Base-by-base conservation (phyloP, 805 yeast genomes). In the Metschnikowia borealis region DNA sequence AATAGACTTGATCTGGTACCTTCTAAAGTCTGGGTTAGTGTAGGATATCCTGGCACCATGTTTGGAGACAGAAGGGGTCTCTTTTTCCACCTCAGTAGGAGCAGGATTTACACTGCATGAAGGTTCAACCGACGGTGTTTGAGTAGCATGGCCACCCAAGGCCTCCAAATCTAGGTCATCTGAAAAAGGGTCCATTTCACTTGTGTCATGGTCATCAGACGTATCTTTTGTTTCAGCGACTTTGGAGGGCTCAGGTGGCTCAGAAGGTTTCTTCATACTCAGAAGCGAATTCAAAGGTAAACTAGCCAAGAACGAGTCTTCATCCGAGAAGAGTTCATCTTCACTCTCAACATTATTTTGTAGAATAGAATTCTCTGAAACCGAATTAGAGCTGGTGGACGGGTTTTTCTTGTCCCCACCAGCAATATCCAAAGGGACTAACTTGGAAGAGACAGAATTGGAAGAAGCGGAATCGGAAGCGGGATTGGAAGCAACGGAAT, bases 1-100 rank as follows among this genome's bases (percentile, higher is more conserved):
- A 1, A 79, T 62, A 1, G 61, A 61, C 10, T 56, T 55, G 3
- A 82, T 75, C 57, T 77, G 78, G 51, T 68, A 81, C 45, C 87
- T 60, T 39, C 67, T 67, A n/a, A 84, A 73, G 37, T 74, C 78
- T 0, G 70, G 63, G 40, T 81, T 70, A 3, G 63, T 54, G n/a
- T 73, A 75, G 6, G 84, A 77, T 18, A 78, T 54, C 39, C 70
- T 67, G 0, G 84, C 54, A 6, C 54, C 55, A 7, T 35, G 13
- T 36, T 14, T 43, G 38, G 23, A 32, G 5, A 21, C 13, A 14
- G 8, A 7, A 7, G 44, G 36, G 1, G 17, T n/a, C 26, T 41
- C 44, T 13, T 13, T 5, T n/a, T 33, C 45, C 31, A 20, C 3
- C 14, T 33, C 20, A 14, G 23, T 15, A 11, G 38, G 38, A 10